These are phyloP conservation scores for Juglanconis juglandina DNA, from an alignment of 2,329 filamentous ascomycete genomes.

Conservation along the genomic window DNA sequence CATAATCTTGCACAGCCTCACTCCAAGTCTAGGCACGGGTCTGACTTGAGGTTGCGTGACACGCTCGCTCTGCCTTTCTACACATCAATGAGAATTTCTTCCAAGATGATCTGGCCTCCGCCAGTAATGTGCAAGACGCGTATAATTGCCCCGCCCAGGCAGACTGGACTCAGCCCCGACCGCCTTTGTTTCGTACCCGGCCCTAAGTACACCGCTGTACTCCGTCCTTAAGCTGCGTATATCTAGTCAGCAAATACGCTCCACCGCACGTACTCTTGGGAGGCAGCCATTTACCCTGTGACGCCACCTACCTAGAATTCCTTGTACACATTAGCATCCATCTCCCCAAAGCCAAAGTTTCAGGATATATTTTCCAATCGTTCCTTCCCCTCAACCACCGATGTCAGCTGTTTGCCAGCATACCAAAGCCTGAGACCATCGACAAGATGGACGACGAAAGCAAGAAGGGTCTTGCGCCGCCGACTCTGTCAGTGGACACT, in stretches of 20 bases:
- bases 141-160: slow-evolving; percentile 8
- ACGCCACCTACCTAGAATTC: too few species aligned
- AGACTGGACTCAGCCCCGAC: slow-evolving; percentile 9
- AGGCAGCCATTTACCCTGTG: too few species aligned
- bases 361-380: not conserved
- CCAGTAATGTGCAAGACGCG: slow-evolving; percentile 2
- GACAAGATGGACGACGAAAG: slow-evolving; percentile 1
- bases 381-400: not conserved
- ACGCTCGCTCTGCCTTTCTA: not conserved
- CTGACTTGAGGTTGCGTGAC: not conserved
- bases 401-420: not conserved
- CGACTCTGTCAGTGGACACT: slow-evolving; percentile 11
- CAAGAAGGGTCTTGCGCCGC: slow-evolving; percentile 8
- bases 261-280: not conserved
- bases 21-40: slow-evolving; percentile 7
- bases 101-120: not conserved
- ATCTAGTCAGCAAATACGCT: not conserved
- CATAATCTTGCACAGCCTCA: slow-evolving; percentile 12
- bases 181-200: not conserved
- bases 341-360: too few species aligned
- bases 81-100: not conserved
- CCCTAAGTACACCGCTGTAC: too few species aligned
- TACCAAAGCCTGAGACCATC: not conserved
- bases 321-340: too few species aligned
- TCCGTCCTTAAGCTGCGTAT: not conserved